Conservation (phyloP, 768 basidiomycete species). For the Boletus bicolor region DNA sequence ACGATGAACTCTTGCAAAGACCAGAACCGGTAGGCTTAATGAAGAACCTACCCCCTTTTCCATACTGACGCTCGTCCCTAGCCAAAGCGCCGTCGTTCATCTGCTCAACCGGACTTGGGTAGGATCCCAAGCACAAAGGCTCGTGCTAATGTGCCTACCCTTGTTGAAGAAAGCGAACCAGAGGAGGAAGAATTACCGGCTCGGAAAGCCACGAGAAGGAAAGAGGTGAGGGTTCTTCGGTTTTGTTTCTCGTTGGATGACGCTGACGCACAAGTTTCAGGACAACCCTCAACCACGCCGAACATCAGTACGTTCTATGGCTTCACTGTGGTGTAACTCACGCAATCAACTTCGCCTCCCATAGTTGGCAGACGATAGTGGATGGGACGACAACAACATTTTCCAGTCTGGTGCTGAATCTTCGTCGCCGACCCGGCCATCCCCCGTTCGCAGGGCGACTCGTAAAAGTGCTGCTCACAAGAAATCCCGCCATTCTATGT, state of each 20-base stretch:
- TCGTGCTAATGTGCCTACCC: constrained; percentile 39
- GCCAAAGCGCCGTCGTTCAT: constrained; percentile 80
- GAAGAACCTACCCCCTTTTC: constrained; percentile 1
- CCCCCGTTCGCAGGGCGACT: constrained; percentile 47
- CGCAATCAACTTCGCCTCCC: background rate
- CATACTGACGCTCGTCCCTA: constrained; percentile 29
- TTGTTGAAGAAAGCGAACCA: constrained; percentile 76
- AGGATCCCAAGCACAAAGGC: constrained; percentile 39
- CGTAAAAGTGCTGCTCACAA: constrained; percentile 39
- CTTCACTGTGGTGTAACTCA: constrained; percentile 8
- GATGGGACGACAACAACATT: constrained; percentile 89
- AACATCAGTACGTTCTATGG: constrained; percentile 44
- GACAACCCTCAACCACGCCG: constrained; percentile 53
- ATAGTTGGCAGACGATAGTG: constrained; percentile 60
- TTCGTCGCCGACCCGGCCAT: constrained; percentile 71
- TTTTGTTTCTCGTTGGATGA: background rate
- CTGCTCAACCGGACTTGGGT: constrained; percentile 69
- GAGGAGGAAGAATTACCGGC: constrained; percentile 57
- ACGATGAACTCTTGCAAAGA: constrained; percentile 40
- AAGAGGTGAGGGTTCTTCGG: constrained; percentile 41
- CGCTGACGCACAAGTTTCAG: constrained; percentile 36
- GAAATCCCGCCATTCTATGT: constrained; percentile 66
- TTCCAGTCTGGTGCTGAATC: constrained; percentile 90
- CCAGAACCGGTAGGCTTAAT: constrained; percentile 54
- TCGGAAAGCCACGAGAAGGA: constrained; percentile 60